phyloP scores from a whole-genome alignment of 441 rosid species.

The Populus hybrid region DNA sequence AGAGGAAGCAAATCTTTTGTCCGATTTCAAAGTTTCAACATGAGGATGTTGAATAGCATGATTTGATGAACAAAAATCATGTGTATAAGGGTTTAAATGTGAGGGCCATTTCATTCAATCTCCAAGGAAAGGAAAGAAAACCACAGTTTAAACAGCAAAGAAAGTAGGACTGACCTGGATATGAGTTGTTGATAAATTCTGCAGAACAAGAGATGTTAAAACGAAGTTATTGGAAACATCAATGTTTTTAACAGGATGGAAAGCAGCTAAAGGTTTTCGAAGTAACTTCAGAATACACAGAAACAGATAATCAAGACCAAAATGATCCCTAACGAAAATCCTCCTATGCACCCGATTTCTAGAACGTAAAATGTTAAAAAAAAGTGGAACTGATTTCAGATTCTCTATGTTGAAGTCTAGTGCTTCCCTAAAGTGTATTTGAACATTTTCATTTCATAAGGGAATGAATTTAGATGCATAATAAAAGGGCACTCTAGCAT shows the following conservation, averaged over 20 bases:
- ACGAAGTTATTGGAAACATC: neutral
- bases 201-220: conserved; percentile 18
- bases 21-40: neutral
- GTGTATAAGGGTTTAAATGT: neutral
- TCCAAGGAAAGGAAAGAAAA: neutral
- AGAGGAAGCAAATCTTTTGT: too few species aligned
- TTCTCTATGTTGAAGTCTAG: neutral
- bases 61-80: neutral
- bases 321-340: neutral
- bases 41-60: neutral
- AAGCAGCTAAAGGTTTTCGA: neutral
- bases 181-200: conserved; percentile 27
- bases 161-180: conserved; percentile 27
- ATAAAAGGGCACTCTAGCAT: neutral
- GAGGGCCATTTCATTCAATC: neutral
- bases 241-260: neutral
- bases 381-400: neutral
- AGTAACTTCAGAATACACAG: neutral
- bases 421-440: neutral
- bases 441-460: neutral
- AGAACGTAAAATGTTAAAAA: neutral
- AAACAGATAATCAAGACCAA: neutral
- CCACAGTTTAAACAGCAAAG: neutral
- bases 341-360: neutral
- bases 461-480: neutral